phyloP scores from a whole-genome alignment of 441 rosid species.

The Kokia cookei region DNA sequence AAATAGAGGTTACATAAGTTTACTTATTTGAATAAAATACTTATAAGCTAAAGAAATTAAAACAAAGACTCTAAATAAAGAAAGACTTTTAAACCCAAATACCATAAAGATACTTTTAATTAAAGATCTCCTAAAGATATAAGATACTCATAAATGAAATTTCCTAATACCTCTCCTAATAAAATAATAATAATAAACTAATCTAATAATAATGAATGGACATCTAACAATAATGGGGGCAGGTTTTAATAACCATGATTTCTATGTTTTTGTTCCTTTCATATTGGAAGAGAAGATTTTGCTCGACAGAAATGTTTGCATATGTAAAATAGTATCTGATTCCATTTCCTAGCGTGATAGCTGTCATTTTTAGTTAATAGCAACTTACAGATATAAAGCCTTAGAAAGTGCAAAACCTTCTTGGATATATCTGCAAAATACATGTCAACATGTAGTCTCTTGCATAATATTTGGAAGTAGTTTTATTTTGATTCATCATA shows the following conservation, averaged over 20 bases:
- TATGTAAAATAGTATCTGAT: background rate
- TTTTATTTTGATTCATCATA: constrained; percentile 1
- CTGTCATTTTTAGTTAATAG: background rate
- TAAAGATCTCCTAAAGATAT: no score
- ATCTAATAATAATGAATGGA: no score
- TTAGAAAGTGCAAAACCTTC: background rate
- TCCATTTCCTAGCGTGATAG: background rate
- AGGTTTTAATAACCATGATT: background rate
- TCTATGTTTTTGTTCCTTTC: background rate
- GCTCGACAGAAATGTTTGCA: background rate
- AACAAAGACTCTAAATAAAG: no score
- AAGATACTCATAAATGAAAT: no score
- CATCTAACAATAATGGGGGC: background rate
- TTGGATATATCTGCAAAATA: background rate
- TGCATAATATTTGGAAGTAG: background rate
- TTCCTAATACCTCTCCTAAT: no score
- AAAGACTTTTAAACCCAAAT: no score
- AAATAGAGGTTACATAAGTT: no score
- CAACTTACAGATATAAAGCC: background rate
- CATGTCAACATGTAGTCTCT: background rate
- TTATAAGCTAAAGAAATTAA: no score
- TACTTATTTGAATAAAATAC: no score
- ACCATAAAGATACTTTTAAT: no score
- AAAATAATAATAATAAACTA: no score
- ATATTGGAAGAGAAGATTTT: background rate